Base-by-base conservation (phyloP, 164 flowering plant species). In the Paratinospora sagittata region DNA sequence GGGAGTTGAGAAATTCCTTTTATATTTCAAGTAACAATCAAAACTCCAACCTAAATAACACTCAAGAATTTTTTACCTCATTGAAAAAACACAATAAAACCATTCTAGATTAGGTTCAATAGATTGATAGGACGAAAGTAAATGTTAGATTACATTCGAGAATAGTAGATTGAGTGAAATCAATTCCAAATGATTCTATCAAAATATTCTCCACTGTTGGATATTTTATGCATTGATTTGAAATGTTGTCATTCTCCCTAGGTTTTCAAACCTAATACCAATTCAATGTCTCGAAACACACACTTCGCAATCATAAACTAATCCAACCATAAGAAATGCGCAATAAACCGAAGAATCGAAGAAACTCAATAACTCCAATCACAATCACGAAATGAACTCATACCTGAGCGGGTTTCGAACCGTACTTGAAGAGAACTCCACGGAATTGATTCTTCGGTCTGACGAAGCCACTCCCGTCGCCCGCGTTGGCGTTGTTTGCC, bases 381-480 rank as follows among this genome's bases (percentile, higher is more conserved):
- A 27, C 3, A 61, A 61, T 61, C 33, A 1, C 5, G 16, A 61
- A 61, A 17, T n/a, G 6, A n/a, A 55, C 24, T 19, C 61, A 21
- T 21, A 90, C 98, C 96, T 92, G 98, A 74, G 76, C 75, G 1
- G 96, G 72, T 52, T 88, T 88, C n/a, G 96, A 84, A 4, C 95
- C 98, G 74, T 92, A 92, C 81, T 85, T 89, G 79, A 93, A 93
- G 73, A 93, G 89, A 63, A 85, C 84, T 24, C 98, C 98, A 6
- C 79, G 83, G 72, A 88, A 86, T 79, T 90, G 93, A 34, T 79
- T 84, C 80, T 88, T 92, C 73, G 79, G 81, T 62, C 76, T 78
- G 24, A 84, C 76, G 2, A 90, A 83, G 6, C 88, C 86, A 43
- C 47, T 37, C 12, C 27, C 63, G 16, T 75, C 85, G 1, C 73